These are phyloP conservation scores for Odonthalia washingtoniensis DNA, from an alignment of 31 red algal genomes.

Conservation along the genomic window DNA sequence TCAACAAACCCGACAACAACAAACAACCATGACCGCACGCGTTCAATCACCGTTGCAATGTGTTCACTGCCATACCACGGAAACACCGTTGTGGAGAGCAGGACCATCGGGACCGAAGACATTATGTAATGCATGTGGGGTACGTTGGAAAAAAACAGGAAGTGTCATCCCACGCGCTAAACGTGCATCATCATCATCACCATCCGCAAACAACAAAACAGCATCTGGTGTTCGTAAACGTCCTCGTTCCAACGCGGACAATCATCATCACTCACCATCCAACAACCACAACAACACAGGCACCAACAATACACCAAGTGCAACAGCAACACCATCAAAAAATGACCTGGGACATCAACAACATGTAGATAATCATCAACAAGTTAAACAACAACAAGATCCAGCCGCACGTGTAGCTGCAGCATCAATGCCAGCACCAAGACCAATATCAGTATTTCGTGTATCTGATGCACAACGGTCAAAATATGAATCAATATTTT, in stretches of 20 bases:
- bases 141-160: slow-evolving; percentile 83
- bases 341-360: background rate
- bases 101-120: slow-evolving; percentile 92
- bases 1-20: too few species aligned
- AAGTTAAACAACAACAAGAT: background rate
- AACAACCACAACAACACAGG: background rate
- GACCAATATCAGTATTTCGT: slow-evolving; percentile 55
- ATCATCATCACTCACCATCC: background rate
- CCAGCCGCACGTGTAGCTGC: background rate
- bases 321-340: background rate
- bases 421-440: slow-evolving; percentile 22
- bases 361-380: background rate
- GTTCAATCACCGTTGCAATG: slow-evolving; percentile 54
- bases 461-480: slow-evolving; percentile 42
- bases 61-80: slow-evolving; percentile 85
- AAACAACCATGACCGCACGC: background rate
- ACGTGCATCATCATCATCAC: slow-evolving; percentile 33
- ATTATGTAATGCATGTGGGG: slow-evolving; percentile 92
- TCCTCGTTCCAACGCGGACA: slow-evolving; percentile 22
- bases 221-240: slow-evolving; percentile 30
- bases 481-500: slow-evolving; percentile 68
- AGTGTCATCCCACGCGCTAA: slow-evolving; percentile 64
- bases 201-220: slow-evolving; percentile 6
- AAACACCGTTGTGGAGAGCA: slow-evolving; percentile 94
- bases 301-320: background rate